A percentile compares a stretch with the other conserved stretches of the same genome.
phyloP scores from a whole-genome alignment of 345 rosid genomes.

The Sonneratia caseolaris region DNA sequence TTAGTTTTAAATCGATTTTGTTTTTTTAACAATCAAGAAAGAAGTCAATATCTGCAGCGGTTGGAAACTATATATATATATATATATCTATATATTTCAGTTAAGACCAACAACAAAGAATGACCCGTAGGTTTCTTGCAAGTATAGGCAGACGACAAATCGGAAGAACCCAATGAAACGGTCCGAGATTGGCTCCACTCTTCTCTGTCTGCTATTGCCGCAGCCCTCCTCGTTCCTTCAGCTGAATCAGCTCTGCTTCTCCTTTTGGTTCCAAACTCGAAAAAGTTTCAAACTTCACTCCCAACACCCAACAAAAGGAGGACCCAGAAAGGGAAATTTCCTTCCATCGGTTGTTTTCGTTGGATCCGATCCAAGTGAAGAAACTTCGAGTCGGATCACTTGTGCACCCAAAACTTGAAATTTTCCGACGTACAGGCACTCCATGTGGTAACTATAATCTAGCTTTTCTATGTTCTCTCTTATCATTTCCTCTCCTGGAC shows the following conservation, averaged over 20 bases:
- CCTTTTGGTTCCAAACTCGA: neutral
- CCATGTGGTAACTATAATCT: neutral
- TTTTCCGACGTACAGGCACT: neutral
- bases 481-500: neutral
- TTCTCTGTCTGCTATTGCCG: neutral
- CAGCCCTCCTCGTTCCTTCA: neutral
- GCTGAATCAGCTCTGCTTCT: neutral
- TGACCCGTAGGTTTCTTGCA: no score
- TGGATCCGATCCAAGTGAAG: neutral
- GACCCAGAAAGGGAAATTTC: neutral
- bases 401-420: neutral
- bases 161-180: neutral
- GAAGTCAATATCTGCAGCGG: no score
- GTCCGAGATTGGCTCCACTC: neutral
- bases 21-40: no score
- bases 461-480: neutral
- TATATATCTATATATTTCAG: no score
- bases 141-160: neutral
- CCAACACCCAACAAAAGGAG: neutral
- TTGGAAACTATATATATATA: no score
- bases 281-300: constrained; percentile 5
- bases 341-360: neutral
- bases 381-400: neutral
- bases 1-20: no score
- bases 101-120: no score